phyloP scores from a whole-genome alignment of 176 grass and related monocot species.

The Bromus sterilis region DNA sequence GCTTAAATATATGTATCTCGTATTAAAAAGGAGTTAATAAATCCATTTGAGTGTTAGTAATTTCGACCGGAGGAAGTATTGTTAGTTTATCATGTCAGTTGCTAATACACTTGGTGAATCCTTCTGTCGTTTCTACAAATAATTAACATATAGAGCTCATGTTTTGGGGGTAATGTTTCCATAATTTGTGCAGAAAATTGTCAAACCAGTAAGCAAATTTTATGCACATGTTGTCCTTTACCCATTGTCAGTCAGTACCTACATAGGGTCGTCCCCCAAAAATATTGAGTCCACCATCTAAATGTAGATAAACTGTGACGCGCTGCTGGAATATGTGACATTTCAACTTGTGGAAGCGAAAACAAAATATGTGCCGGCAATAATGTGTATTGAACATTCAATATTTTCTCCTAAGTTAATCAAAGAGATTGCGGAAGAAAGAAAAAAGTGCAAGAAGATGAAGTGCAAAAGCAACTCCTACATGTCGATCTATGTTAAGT shows the following conservation, averaged over 20 bases:
- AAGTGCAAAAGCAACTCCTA: not conserved
- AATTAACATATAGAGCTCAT: not conserved
- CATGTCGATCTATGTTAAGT: not conserved
- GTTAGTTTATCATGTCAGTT: not conserved
- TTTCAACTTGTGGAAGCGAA: not conserved
- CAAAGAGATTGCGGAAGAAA: too few relatives aligned
- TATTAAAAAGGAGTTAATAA: too few relatives aligned
- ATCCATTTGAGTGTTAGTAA: too few relatives aligned
- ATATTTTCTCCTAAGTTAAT: too few relatives aligned
- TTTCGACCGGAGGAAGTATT: too few relatives aligned
- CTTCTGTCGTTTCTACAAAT: not conserved
- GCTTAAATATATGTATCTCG: too few relatives aligned
- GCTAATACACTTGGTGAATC: not conserved
- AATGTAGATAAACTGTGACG: not conserved
- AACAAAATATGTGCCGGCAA: not conserved
- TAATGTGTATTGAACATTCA: not conserved
- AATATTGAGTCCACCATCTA: not conserved
- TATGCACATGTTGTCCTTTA: conserved; percentile 6
- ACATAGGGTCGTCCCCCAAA: not conserved
- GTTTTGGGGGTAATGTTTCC: not conserved
- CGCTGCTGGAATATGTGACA: not conserved
- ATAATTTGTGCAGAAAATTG: conserved; percentile 1
- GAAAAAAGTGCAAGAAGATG: not conserved
- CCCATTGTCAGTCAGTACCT: not conserved
- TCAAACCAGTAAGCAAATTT: conserved; percentile 8